A percentile compares a stretch with the other conserved stretches of the same genome.
phyloP scores from a whole-genome alignment of 1,284 basidiomycete species.

The Blastosporella zonata region DNA sequence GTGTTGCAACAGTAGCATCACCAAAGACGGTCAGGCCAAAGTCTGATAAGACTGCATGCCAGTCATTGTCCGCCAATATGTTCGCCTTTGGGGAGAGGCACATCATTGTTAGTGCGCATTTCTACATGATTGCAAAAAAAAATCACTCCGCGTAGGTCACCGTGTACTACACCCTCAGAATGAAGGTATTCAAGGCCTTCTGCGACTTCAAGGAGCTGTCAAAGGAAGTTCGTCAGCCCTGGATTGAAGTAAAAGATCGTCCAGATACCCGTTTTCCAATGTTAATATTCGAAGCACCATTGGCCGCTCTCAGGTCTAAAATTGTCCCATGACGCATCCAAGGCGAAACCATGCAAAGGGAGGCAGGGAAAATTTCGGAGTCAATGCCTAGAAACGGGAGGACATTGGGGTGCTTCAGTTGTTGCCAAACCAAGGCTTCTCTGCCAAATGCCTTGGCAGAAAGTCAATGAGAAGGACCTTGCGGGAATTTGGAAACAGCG shows the following conservation, averaged over 20 bases:
- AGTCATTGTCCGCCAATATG: slow-evolving; percentile 24
- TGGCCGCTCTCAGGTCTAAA: slow-evolving; percentile 15
- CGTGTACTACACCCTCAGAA: slow-evolving; percentile 24
- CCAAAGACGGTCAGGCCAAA: slow-evolving; percentile 26
- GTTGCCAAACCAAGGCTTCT: slow-evolving; percentile 27
- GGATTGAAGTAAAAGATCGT: background rate
- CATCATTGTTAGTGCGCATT: background rate
- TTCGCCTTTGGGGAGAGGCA: slow-evolving; percentile 18
- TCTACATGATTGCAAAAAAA: background rate
- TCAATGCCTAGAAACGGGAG: slow-evolving; percentile 23
- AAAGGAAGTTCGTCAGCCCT: background rate
- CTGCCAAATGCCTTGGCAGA: slow-evolving; percentile 24
- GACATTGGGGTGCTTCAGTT: slow-evolving; percentile 22
- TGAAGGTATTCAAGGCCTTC: slow-evolving; percentile 24
- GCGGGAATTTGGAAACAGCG: background rate
- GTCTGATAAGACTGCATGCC: slow-evolving; percentile 25
- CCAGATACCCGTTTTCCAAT: slow-evolving; percentile 15
- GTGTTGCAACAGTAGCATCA: slow-evolving; percentile 22
- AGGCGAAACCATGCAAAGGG: slow-evolving; percentile 23
- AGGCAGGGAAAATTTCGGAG: slow-evolving; percentile 19
- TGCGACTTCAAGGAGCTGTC: slow-evolving; percentile 20
- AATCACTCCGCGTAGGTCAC: slow-evolving; percentile 22
- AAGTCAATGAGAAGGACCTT: background rate
- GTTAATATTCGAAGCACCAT: slow-evolving; percentile 17
- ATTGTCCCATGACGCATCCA: slow-evolving; percentile 23